Base-by-base conservation (phyloP, 371 early-diverging fungal genomes). In the Apophysomyces sp. region DNA sequence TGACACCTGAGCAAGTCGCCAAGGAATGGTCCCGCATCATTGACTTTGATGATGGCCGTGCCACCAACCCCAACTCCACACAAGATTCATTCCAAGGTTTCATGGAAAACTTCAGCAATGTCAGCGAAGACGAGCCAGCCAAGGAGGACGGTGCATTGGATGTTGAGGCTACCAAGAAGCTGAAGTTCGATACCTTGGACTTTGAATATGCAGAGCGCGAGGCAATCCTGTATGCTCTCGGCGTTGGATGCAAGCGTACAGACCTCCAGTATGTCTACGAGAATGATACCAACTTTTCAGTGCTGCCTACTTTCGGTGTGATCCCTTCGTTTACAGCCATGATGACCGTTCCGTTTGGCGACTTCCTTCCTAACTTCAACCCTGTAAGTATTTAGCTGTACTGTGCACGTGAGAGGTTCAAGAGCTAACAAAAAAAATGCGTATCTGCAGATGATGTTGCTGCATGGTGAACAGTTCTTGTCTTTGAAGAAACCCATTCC, bases 391-490 rank as follows among this genome's bases (percentile, higher is more conserved):
- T n/a, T n/a, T n/a, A n/a, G n/a, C n/a, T n/a, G n/a, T n/a, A n/a
- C n/a, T n/a, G n/a, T n/a, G n/a, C n/a, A n/a, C n/a, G n/a, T n/a
- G n/a, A n/a, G n/a, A n/a, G n/a, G n/a, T n/a, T n/a, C n/a, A n/a
- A n/a, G n/a, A n/a, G n/a, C n/a, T n/a, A n/a, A n/a, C n/a, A n/a
- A n/a, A n/a, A n/a, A n/a, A n/a, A n/a, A n/a, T n/a, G 41, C 44
- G 56, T 40, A 41, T 39, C 16, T 21, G 5, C 61, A 85, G 84
- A 96, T 96, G 96, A 94, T 94, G 94, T 85, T 98, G 63, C 84
- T 98, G 60, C 99, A 98, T 76, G 98, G 98, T 61, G 98, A 98
- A 76, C 98, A 98, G 78, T 97, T 89, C 83, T 76, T 95, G 54
- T 89, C 92, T 63, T 67, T 97, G 58, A 83, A 91, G 73, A 86